phyloP scores from a whole-genome alignment of 768 basidiomycete genomes.

The Tulasnella sp. region DNA sequence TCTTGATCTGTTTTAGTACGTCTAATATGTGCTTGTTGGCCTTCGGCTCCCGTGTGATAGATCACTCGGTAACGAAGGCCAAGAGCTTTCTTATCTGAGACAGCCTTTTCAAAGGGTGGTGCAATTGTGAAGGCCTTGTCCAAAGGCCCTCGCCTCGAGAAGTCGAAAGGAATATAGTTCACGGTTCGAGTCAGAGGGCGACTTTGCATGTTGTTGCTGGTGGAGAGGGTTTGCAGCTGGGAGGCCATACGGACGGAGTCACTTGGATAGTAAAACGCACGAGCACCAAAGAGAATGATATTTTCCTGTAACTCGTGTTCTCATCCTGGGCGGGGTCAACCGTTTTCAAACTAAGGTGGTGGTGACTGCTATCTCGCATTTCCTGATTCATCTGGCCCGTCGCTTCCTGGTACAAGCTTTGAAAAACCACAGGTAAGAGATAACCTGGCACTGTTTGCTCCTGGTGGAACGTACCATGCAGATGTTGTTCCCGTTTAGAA shows the following conservation, averaged over 20 bases:
- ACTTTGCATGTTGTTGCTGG: not conserved
- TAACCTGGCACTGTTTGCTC: slow-evolving; percentile 4
- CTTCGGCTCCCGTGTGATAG: not conserved
- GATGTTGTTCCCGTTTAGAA: slow-evolving; percentile 93
- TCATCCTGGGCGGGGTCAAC: not conserved
- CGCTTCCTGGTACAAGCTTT: slow-evolving; percentile 30
- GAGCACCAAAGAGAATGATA: not conserved
- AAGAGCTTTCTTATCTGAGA: not conserved
- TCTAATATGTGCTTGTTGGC: not conserved
- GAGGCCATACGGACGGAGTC: not conserved
- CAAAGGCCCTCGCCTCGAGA: not conserved
- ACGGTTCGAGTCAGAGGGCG: not conserved
- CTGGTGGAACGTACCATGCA: slow-evolving; percentile 69
- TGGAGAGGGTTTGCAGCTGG: not conserved
- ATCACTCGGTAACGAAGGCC: not conserved
- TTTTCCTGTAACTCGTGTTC: not conserved
- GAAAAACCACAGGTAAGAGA: slow-evolving; percentile 22
- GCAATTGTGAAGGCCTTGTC: not conserved
- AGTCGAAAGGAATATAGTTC: not conserved
- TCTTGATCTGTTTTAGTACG: slow-evolving; percentile 2
- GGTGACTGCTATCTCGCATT: not conserved
- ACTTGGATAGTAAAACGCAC: not conserved
- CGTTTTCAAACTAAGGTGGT: not conserved
- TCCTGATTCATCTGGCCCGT: slow-evolving; percentile 51
- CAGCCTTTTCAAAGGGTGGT: not conserved